Conservation (phyloP, 768 basidiomycete genomes). For the Boletus fagicola region DNA sequence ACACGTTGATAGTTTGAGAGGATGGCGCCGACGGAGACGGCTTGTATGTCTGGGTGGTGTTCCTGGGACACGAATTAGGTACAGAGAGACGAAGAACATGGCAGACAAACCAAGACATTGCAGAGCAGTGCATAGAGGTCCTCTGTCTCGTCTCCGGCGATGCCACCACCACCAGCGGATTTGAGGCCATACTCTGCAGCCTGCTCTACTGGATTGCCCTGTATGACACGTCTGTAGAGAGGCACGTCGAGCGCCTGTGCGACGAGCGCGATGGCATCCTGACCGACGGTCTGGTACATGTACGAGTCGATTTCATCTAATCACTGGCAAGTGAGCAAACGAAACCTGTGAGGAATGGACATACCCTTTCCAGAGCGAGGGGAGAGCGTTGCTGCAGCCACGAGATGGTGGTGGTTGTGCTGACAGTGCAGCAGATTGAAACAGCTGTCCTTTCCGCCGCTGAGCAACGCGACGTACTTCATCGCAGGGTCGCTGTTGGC, state of each 20-base stretch:
- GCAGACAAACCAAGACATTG: slow-evolving; percentile 67
- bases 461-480: slow-evolving; percentile 93
- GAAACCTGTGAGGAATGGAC: slow-evolving; percentile 2
- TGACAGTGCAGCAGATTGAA: slow-evolving; percentile 91
- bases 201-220: slow-evolving; percentile 76
- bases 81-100: background rate
- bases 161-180: slow-evolving; percentile 46
- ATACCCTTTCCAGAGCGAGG: slow-evolving; percentile 84
- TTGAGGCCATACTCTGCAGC: slow-evolving; percentile 83
- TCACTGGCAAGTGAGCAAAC: slow-evolving; percentile 4
- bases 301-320: slow-evolving; percentile 98
- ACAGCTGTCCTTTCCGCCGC: slow-evolving; percentile 97
- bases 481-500: slow-evolving; percentile 38
- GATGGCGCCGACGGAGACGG: slow-evolving; percentile 93
- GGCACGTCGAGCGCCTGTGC: slow-evolving; percentile 85
- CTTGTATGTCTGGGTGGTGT: slow-evolving; percentile 77
- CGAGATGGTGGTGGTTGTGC: slow-evolving; percentile 79
- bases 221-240: slow-evolving; percentile 77
- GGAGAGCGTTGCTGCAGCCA: slow-evolving; percentile 85
- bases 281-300: slow-evolving; percentile 98
- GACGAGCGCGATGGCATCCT: slow-evolving; percentile 86
- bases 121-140: slow-evolving; percentile 76
- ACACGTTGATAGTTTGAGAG: slow-evolving; percentile 97
- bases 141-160: slow-evolving; percentile 91
- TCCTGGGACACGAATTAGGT: slow-evolving; percentile 40